Evolutionary conservation across 768 basidiomycete species (phyloP).

Genomic region (Rhodotorula paludigena): DNA sequence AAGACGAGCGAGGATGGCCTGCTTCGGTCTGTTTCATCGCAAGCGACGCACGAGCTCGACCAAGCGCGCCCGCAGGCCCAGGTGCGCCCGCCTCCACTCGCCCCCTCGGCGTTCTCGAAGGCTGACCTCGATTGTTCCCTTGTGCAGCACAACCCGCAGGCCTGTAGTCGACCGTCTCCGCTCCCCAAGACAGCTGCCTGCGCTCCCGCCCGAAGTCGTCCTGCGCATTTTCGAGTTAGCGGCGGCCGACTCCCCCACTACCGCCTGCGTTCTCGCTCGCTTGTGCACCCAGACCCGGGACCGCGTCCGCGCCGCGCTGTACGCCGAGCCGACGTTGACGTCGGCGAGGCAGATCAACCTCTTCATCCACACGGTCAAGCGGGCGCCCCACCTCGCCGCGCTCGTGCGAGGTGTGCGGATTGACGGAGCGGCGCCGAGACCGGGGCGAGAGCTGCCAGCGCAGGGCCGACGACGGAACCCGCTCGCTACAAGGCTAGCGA

Average conservation of each 20-base stretch:
- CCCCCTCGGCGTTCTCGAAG: background rate
- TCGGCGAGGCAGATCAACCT: constrained; percentile 9
- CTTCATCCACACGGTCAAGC: constrained; percentile 9
- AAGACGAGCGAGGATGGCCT: background rate
- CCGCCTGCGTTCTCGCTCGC: constrained; percentile 1
- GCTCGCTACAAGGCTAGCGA: constrained; percentile 18
- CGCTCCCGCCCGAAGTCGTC: constrained; percentile 20
- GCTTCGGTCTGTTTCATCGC: background rate
- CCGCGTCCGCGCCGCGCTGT: constrained; percentile 13
- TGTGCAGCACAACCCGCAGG: background rate
- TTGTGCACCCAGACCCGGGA: constrained; percentile 12
- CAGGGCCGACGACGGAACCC: background rate
- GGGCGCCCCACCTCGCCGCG: background rate
- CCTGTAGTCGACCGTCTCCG: too few relatives aligned
- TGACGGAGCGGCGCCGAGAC: background rate
- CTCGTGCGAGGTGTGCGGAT: background rate
- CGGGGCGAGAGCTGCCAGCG: background rate
- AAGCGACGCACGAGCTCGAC: background rate
- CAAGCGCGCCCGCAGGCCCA: background rate
- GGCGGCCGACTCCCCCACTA: background rate
- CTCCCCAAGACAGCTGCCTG: too few relatives aligned
- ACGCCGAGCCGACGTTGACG: constrained; percentile 3
- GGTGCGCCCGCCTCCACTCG: background rate
- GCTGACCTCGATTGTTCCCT: background rate
- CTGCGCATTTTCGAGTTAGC: constrained; percentile 13